Percentiles rank a stretch among this genome's conserved stretches.
phyloP scores from a whole-genome alignment of 2,329 filamentous ascomycete species.

The Stachybotrys chartarum region DNA sequence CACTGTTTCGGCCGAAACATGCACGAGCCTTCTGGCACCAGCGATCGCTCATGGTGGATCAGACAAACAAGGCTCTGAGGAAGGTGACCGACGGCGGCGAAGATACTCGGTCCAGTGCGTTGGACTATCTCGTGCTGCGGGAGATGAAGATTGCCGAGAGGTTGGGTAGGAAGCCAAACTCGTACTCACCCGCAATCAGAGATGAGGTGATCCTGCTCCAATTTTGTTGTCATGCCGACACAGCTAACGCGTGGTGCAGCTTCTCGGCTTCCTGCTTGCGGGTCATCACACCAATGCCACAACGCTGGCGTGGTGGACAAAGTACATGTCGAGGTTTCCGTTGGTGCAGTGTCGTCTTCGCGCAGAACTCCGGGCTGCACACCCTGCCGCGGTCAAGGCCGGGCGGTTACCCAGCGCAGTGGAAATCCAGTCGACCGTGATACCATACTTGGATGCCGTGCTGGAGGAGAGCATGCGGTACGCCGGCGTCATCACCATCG shows the following conservation, averaged over 20 bases:
- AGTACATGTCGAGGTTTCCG: constrained; percentile 16
- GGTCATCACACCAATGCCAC: constrained; percentile 22
- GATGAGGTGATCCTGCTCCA: constrained; percentile 20
- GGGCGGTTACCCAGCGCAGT: constrained; percentile 17
- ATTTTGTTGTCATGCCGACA: background rate
- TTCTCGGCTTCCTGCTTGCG: constrained; percentile 19
- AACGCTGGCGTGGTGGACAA: constrained; percentile 20
- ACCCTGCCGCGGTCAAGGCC: constrained; percentile 10
- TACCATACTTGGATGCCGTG: constrained; percentile 29
- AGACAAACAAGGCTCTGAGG: constrained; percentile 12
- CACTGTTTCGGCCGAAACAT: constrained; percentile 15
- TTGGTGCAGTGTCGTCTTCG: constrained; percentile 16
- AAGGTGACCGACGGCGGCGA: constrained; percentile 7
- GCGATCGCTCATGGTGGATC: constrained; percentile 10
- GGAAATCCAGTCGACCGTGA: constrained; percentile 18
- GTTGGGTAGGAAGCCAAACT: constrained; percentile 19
- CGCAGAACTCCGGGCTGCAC: constrained; percentile 12
- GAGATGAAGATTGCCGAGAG: constrained; percentile 23
- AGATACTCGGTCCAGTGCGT: constrained; percentile 11
- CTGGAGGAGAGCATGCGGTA: constrained; percentile 28
- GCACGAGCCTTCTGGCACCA: constrained; percentile 16
- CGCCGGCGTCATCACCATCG: constrained; percentile 18
- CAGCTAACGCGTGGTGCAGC: constrained; percentile 3
- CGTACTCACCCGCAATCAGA: constrained; percentile 21
- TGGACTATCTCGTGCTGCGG: constrained; percentile 25